phyloP scores from a whole-genome alignment of 2,329 filamentous ascomycete species.

The Sporothrix schenckii region DNA sequence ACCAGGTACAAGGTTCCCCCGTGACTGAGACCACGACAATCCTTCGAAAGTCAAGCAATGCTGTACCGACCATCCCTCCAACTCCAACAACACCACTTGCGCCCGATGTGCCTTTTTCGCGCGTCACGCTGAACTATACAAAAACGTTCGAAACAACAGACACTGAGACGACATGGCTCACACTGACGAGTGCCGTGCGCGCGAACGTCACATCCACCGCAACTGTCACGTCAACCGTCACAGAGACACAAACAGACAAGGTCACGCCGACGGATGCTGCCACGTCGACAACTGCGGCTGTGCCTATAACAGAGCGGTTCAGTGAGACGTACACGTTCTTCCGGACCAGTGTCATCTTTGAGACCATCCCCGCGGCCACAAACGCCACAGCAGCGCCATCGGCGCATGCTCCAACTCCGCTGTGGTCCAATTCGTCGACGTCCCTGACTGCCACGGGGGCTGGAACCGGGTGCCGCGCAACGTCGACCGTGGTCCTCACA shows the following conservation, averaged over 20 bases:
- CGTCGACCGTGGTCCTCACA: neutral
- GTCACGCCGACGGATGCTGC: neutral
- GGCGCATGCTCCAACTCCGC: neutral
- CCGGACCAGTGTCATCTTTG: neutral
- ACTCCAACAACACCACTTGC: neutral
- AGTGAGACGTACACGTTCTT: constrained; percentile 10
- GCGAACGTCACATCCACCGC: neutral
- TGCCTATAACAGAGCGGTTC: neutral
- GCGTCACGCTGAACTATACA: constrained; percentile 15
- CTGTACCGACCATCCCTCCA: neutral
- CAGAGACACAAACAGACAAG: neutral
- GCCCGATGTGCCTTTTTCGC: neutral
- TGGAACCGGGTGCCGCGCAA: neutral
- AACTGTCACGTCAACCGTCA: neutral
- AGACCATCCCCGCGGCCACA: neutral
- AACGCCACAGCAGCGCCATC: neutral
- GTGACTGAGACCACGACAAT: constrained; percentile 1
- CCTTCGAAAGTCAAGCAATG: neutral
- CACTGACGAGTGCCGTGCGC: neutral
- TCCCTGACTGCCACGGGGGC: neutral
- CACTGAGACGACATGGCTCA: neutral
- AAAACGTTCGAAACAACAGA: constrained; percentile 6
- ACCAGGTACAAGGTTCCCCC: neutral
- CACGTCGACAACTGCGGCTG: neutral
- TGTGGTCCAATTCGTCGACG: neutral